Conservation (phyloP, 345 rosid species). For the Syzygium oleosum region DNA sequence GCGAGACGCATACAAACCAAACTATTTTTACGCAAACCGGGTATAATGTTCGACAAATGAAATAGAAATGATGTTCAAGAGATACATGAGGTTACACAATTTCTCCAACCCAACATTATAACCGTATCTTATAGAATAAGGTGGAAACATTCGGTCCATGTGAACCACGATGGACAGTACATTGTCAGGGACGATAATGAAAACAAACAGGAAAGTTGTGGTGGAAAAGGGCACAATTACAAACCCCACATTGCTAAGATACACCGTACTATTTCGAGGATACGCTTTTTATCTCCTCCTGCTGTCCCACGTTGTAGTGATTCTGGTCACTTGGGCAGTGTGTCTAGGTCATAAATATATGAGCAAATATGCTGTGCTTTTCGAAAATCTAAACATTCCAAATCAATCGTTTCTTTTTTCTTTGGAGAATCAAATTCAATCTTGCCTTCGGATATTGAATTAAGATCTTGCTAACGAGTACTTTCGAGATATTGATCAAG, state of each 20-base stretch:
- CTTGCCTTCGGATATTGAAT: background rate
- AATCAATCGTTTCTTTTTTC: background rate
- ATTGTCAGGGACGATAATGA: background rate
- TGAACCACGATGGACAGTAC: background rate
- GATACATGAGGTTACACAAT: background rate
- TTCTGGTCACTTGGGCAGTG: background rate
- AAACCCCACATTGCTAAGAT: background rate
- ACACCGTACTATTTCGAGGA: background rate
- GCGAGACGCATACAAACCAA: fast-evolving
- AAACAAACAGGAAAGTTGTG: background rate
- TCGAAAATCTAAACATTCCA: background rate
- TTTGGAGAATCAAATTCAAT: background rate
- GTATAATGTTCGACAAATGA: no score
- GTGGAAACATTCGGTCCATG: no score
- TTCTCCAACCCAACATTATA: background rate
- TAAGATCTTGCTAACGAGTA: background rate
- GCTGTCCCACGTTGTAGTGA: background rate
- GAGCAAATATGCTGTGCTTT: no score
- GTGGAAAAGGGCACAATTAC: background rate
- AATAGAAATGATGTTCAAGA: background rate
- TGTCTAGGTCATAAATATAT: background rate
- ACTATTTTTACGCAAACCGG: background rate
- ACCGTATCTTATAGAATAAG: background rate
- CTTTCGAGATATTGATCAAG: background rate
- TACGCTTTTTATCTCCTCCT: background rate